Evolutionary conservation across 208 protist species (phyloP).

Genomic region (Trypanosoma conorhini): DNA sequence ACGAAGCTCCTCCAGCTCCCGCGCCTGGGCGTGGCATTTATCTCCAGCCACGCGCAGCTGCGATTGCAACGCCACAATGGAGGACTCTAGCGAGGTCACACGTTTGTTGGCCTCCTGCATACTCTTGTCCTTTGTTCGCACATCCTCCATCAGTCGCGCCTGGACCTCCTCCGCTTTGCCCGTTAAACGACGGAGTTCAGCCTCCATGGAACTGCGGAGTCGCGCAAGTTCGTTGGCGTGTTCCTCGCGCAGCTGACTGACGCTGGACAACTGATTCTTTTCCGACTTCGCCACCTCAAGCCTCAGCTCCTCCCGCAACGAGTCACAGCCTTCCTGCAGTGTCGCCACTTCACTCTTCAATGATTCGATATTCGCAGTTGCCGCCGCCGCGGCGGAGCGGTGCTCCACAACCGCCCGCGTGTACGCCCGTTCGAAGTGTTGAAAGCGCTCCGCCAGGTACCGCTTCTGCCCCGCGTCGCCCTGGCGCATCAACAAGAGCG

Average conservation of each 20-base stretch:
- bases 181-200: constrained; percentile 17
- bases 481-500: constrained; percentile 68
- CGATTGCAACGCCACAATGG: constrained; percentile 34
- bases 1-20: constrained; percentile 59
- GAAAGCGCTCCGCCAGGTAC: constrained; percentile 83
- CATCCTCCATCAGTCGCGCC: constrained; percentile 25
- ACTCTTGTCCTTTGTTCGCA: constrained; percentile 31
- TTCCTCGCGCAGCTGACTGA: constrained; percentile 27
- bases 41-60: constrained; percentile 48
- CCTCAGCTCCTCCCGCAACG: constrained; percentile 29
- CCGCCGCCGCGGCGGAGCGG: constrained; percentile 21
- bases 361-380: constrained; percentile 28
- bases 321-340: constrained; percentile 18
- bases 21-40: constrained; percentile 32
- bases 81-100: constrained; percentile 32
- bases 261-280: constrained; percentile 21
- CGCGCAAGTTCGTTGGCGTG: constrained; percentile 29
- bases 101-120: constrained; percentile 28
- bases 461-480: constrained; percentile 81
- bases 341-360: constrained; percentile 32
- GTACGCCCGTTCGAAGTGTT: constrained; percentile 61
- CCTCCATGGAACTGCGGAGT: constrained; percentile 23
- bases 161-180: constrained; percentile 35
- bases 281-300: constrained; percentile 26
- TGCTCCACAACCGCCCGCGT: constrained; percentile 18